Base-by-base conservation (phyloP, 2,329 filamentous ascomycete species). In the Didymosphaeria variabile region DNA sequence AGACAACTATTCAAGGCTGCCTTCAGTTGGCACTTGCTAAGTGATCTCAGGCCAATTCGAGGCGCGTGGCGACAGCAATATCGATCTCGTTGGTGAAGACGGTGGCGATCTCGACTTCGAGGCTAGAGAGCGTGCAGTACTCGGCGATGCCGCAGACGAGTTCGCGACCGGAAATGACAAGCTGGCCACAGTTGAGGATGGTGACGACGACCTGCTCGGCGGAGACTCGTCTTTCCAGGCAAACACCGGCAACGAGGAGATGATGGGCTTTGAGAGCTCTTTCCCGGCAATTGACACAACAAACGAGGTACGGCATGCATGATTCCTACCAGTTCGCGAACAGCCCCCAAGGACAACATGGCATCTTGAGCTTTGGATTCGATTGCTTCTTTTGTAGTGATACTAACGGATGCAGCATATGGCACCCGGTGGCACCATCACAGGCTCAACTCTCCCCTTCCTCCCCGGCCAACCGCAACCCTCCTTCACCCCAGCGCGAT, bases 131-230 rank as follows among this genome's bases (percentile, higher is more conserved):
- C 92, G 93, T 75, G 95, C 93, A 63, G 81, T 90, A 19, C 88
- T 99, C 8, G 95, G 95, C 67, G 95, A 97, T 66, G 95, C 98
- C 79, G 95, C 95, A 62, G 87, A 93, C 72, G 91, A 94, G 82
- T 99, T 99, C 79, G 86, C 90, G 65, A 91, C 91, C 34, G 86
- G 88, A 63, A 88, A 90, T 74, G 92, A 97, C 79, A 83, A 83
- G 76, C 83, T 86, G 60, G 85, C 86, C 59, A 87, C 87, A 44
- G 86, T 85, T 66, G 88, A 90, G 70, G 83, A 87, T 49, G 81
- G 82, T 57, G 88, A 90, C 65, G 91, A 91, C 67, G 89, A 95
- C 73, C 83, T 97, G 61, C 85, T 94, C 55, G 89, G 87, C 52
- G 89, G 84, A 66, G 85, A 81, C 58, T 77, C 76, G 56, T 79